A percentile compares a stretch with the other conserved stretches of the same genome.
These are phyloP conservation scores for Bassia scoparia DNA, from an alignment of 148 eudicot genomes.

Conservation along the genomic window DNA sequence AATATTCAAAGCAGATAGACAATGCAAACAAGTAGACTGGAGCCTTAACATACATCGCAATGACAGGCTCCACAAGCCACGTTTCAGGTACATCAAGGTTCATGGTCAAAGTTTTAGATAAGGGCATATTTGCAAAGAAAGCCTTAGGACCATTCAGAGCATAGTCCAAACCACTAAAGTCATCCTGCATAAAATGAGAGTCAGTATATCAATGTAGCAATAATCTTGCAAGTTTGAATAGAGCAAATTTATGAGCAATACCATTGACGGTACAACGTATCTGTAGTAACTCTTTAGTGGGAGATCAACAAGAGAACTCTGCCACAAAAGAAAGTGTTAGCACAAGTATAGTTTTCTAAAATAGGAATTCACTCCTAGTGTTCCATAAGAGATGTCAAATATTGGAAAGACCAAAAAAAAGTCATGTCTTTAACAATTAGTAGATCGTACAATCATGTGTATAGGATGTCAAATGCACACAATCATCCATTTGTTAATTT, in stretches of 20 bases:
- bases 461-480: no score
- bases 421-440: no score
- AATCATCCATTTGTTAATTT: no score
- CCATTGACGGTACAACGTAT: slow-evolving; percentile 87
- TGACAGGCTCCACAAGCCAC: slow-evolving; percentile 95
- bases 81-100: slow-evolving; percentile 99
- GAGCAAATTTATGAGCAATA: slow-evolving; percentile 26
- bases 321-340: slow-evolving; percentile 37
- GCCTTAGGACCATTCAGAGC: slow-evolving; percentile 91
- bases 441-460: no score
- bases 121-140: slow-evolving; percentile 96
- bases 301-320: slow-evolving; percentile 97
- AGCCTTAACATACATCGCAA: slow-evolving; percentile 68
- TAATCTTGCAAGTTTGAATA: slow-evolving; percentile 2
- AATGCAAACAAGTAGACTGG: neutral
- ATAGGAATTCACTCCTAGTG: neutral
- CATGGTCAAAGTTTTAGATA: slow-evolving; percentile 93
- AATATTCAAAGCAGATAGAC: neutral
- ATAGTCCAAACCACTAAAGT: slow-evolving; percentile 73
- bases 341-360: neutral
- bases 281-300: slow-evolving; percentile 96
- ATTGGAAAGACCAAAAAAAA: neutral
- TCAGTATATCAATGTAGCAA: slow-evolving; percentile 17
- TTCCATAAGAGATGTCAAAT: neutral
- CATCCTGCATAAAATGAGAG: slow-evolving; percentile 60